Evolutionary conservation across 2,329 filamentous ascomycete genomes (phyloP), one percentile per base, ranked within the genome.

Genomic region (Aspergillus hortae): DNA sequence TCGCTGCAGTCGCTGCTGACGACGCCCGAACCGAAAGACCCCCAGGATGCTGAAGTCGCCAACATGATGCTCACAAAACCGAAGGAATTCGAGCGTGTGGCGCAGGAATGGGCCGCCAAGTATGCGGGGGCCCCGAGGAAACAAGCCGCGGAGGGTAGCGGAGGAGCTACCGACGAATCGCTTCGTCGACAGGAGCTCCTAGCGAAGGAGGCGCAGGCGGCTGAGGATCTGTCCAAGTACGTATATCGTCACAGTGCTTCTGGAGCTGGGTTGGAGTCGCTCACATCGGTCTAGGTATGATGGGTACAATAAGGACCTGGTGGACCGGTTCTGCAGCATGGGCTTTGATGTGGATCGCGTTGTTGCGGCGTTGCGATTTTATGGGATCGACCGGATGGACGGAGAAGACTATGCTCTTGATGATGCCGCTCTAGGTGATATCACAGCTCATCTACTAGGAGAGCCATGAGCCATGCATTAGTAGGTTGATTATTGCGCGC

Each of bases 11-110:
- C 92, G 60, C 84, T 99, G 15, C 88, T 99, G 65, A 90, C 90
- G 74, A 90, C 87, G 15, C 94, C 94, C 3, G 95, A 99, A 70
- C 92, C 94, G 0, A 95, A 92, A 64, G 94, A 99, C 60, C 94
- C 94, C 0, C 94, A 99, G 75, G 94, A 99, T 66, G 92, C 92
- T 36, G 90, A 96, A 70, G 94, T 97, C 1, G 94, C 94, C 21
- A 85, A 82, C 64, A 95, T 96, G 90, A 80, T 97, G 65, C 79
- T 95, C 54, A 82, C 86, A 2, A 82, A 89, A 44, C 90, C 90
- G 0, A 83, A 88, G 44, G 83, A 85, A 51, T 97, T 96, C 65
- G 85, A 89, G 49, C 80, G 84, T 57, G 87, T 88, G 59, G 94
- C 94, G 1, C 85, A 91, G 56, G 89, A 96, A 59, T 99, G 94